These are phyloP conservation scores for Anthoceros angustus DNA, from an alignment of 225 moss, liverwort and hornwort genomes.

Conservation along the genomic window DNA sequence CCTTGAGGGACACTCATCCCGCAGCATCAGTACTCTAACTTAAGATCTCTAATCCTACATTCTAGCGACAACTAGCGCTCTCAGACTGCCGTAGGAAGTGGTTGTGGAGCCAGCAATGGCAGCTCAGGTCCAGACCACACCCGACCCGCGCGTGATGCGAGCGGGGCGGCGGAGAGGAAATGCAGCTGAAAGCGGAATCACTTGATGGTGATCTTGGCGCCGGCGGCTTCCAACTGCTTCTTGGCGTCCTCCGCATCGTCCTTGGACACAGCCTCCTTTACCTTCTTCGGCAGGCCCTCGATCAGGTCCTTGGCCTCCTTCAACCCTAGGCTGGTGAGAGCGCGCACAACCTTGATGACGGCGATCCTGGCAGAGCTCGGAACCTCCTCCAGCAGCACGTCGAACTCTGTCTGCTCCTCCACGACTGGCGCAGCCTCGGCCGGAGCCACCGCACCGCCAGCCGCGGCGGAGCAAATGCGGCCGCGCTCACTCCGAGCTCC, in stretches of 20 bases:
- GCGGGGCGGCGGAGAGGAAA: background rate
- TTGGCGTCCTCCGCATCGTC: conserved; percentile 71
- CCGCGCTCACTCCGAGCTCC: conserved; percentile 45
- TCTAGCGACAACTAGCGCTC: background rate
- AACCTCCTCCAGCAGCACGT: conserved; percentile 41
- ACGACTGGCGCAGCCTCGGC: conserved; percentile 42
- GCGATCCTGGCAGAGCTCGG: conserved; percentile 41
- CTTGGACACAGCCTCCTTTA: conserved; percentile 55
- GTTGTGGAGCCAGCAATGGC: too few species aligned
- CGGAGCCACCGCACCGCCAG: conserved; percentile 23
- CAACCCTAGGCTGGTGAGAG: conserved; percentile 50
- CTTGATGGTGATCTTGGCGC: conserved; percentile 47
- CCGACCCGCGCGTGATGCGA: background rate
- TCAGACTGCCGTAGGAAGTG: too few species aligned
- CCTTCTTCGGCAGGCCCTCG: conserved; percentile 70
- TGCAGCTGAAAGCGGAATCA: conserved; percentile 9
- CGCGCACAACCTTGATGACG: conserved; percentile 67
- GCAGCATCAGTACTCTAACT: too few species aligned
- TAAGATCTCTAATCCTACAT: background rate
- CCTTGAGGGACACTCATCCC: background rate
- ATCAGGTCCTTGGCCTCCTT: conserved; percentile 93
- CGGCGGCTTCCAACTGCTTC: conserved; percentile 53
- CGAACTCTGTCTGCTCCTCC: conserved; percentile 81
- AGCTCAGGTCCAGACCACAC: background rate
- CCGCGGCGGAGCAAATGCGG: conserved; percentile 39